phyloP scores from a whole-genome alignment of 352 stramenopile species.

The Phytopythium ostracodes region DNA sequence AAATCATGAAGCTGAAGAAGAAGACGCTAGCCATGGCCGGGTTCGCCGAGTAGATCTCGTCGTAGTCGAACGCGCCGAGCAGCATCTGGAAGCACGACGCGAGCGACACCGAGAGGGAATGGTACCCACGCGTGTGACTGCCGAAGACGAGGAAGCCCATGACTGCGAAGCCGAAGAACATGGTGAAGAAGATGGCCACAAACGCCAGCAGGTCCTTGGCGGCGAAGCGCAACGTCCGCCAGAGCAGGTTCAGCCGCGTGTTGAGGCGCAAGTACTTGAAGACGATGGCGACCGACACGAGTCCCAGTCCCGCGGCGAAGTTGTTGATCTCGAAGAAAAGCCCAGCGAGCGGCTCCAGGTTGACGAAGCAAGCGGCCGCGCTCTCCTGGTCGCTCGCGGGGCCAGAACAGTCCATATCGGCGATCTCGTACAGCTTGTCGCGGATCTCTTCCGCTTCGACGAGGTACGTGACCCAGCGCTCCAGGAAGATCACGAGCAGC shows the following conservation, averaged over 20 bases:
- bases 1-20: slow-evolving; percentile 83
- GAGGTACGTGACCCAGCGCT: slow-evolving; percentile 54
- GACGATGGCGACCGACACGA: slow-evolving; percentile 73
- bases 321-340: slow-evolving; percentile 51
- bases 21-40: slow-evolving; percentile 75
- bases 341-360: slow-evolving; percentile 50
- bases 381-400: slow-evolving; percentile 36
- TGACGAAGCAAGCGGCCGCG: slow-evolving; percentile 49
- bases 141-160: slow-evolving; percentile 80
- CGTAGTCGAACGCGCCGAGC: slow-evolving; percentile 74
- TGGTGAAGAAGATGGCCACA: slow-evolving; percentile 77
- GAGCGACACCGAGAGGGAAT: slow-evolving; percentile 63
- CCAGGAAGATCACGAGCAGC: slow-evolving; percentile 58
- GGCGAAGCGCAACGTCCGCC: slow-evolving; percentile 70
- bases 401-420: slow-evolving; percentile 43
- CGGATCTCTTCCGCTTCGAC: slow-evolving; percentile 46
- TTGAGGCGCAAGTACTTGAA: slow-evolving; percentile 84
- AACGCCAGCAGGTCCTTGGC: slow-evolving; percentile 73
- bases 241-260: slow-evolving; percentile 72
- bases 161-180: slow-evolving; percentile 73
- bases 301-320: slow-evolving; percentile 44
- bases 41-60: slow-evolving; percentile 60
- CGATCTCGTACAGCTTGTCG: slow-evolving; percentile 43
- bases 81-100: slow-evolving; percentile 85
- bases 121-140: slow-evolving; percentile 56